Base-by-base conservation (phyloP, 768 basidiomycete species). In the Suillus brevipes region DNA sequence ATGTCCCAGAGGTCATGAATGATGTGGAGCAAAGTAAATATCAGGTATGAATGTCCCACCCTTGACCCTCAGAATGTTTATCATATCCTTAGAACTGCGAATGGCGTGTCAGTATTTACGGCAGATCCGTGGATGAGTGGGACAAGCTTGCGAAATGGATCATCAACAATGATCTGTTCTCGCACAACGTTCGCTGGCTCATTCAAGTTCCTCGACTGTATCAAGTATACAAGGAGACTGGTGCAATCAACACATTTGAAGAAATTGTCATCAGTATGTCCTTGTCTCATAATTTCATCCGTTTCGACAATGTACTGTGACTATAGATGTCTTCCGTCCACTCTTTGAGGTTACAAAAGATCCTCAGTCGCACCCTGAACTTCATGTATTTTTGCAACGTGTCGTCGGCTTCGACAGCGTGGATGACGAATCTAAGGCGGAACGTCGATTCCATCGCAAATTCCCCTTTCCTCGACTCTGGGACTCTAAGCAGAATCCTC, bases 21-120 rank as follows among this genome's bases (percentile, higher is more conserved):
- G 97, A 99, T 87, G 77, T 99, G 37, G 95, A 99, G 74, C 95
- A 97, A 74, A 95, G 92, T 81, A 99, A 99, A 78, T 99, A 99
- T 72, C 97, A 99, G 84, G 93, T 92, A 75, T 55, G 77, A 43
- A 28, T 34, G 18, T 36, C 42, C n/a, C 50, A 65, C 31, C 16
- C 34, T 23, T 40, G 49, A 12, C 28, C 40, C 43, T 50, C 61
- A 8, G 28, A 58, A 37, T 43, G 6, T 52, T 18, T 47, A 62
- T 52, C 23, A 55, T 53, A 40, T 37, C 34, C 14, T 47, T 68
- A 94, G 90, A 95, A 96, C 69, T 95, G 92, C 67, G 97, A 99
- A 80, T 99, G 97, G 94, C 88, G 97, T 6, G 85, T 99, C 64
- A 97, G 94, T 67, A 92, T 99, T 67, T 99, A 99, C 69, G 97